Conservation (phyloP, 805 yeast species). For the Nematodospora valgi region DNA sequence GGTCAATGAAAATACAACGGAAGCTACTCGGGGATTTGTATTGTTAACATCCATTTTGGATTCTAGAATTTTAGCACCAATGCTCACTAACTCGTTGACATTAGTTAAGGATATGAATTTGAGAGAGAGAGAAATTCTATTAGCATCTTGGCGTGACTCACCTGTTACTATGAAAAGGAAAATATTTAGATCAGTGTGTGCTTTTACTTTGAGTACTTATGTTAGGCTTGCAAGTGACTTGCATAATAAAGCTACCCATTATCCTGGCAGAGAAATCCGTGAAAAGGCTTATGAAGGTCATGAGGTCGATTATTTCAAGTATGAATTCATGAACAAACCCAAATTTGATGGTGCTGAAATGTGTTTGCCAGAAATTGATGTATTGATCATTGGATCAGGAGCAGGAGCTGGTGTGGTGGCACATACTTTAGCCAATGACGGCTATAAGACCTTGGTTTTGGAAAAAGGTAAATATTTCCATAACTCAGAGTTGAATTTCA, state of each 20-base stretch:
- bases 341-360: constrained; percentile 24
- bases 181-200: constrained; percentile 28
- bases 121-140: constrained; percentile 27
- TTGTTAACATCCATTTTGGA: constrained; percentile 23
- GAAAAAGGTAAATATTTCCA: constrained; percentile 49
- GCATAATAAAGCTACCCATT: constrained; percentile 34
- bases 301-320: constrained; percentile 22
- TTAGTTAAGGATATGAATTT: constrained; percentile 36
- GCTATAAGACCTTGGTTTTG: constrained; percentile 41
- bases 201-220: constrained; percentile 24
- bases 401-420: constrained; percentile 54
- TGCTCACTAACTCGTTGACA: constrained; percentile 29
- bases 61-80: constrained; percentile 29
- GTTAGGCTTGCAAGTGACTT: constrained; percentile 27
- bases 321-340: constrained; percentile 30
- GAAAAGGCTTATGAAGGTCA: constrained; percentile 27
- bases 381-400: constrained; percentile 50
- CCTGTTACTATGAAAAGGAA: constrained; percentile 32
- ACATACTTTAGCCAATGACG: constrained; percentile 40
- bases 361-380: constrained; percentile 39
- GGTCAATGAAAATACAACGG: constrained; percentile 13
- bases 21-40: constrained; percentile 19
- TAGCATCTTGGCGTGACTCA: constrained; percentile 41
- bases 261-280: constrained; percentile 32
- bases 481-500: constrained; percentile 30